These are phyloP conservation scores for Candida maris DNA, from an alignment of 805 yeast species.

Conservation along the genomic window DNA sequence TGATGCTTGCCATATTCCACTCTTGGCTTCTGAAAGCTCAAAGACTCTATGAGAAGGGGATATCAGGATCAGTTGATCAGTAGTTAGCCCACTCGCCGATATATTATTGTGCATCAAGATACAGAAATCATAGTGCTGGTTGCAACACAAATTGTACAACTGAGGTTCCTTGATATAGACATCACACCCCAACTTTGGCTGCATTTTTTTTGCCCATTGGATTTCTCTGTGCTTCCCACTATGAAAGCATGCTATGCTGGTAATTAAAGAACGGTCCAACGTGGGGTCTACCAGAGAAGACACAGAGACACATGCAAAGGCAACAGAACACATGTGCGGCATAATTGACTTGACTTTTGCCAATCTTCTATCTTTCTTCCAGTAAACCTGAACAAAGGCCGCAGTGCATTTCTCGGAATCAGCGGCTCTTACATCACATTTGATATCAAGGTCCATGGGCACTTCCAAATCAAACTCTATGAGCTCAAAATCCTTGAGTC, in stretches of 20 bases:
- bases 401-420: constrained; percentile 40
- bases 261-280: constrained; percentile 66
- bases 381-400: constrained; percentile 74
- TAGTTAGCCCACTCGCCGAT: constrained; percentile 32
- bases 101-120: too few species aligned
- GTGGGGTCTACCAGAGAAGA: constrained; percentile 29
- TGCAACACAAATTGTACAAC: constrained; percentile 51
- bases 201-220: constrained; percentile 62
- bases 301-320: constrained; percentile 71
- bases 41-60: constrained; percentile 81
- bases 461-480: constrained; percentile 73
- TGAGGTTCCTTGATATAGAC: constrained; percentile 86
- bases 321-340: constrained; percentile 66
- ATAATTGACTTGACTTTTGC: constrained; percentile 78
- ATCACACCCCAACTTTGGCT: constrained; percentile 65
- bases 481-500: constrained; percentile 69
- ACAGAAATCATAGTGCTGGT: constrained; percentile 62
- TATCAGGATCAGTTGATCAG: constrained; percentile 40
- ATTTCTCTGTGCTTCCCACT: constrained; percentile 58
- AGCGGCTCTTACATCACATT: constrained; percentile 48
- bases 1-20: constrained; percentile 52
- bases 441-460: constrained; percentile 67
- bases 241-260: constrained; percentile 74
- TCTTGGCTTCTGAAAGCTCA: constrained; percentile 51
- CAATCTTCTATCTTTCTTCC: constrained; percentile 60